Conservation (phyloP, 2,329 filamentous ascomycete genomes). For the Pseudocercospora fijiensis region DNA sequence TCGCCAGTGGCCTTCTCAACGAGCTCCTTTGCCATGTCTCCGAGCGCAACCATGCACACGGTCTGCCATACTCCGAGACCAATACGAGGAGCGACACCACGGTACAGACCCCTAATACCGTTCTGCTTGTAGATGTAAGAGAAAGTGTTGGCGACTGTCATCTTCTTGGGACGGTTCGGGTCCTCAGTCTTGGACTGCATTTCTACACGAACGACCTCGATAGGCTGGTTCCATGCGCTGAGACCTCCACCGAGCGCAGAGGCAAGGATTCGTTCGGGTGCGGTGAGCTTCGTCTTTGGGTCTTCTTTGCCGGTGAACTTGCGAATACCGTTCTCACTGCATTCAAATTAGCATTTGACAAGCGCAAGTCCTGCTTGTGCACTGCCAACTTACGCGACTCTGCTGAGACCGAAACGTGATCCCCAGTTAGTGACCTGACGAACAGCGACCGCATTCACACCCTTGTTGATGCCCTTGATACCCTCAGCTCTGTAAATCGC, state of each 20-base stretch:
- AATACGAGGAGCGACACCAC: constrained; percentile 90
- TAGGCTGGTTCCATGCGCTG: constrained; percentile 98
- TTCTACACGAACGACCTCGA: constrained; percentile 98
- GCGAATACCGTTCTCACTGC: constrained; percentile 76
- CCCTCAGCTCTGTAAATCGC: constrained; percentile 94
- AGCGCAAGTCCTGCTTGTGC: background rate
- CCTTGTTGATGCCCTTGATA: constrained; percentile 94
- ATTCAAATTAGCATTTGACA: constrained; percentile 16
- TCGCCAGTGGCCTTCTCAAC: constrained; percentile 66
- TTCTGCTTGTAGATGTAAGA: constrained; percentile 88
- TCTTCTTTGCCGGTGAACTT: constrained; percentile 74
- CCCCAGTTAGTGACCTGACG: constrained; percentile 99
- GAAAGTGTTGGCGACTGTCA: constrained; percentile 83
- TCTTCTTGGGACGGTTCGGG: constrained; percentile 97
- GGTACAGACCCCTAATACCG: constrained; percentile 88
- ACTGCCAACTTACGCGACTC: constrained; percentile 60
- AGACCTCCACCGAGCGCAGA: constrained; percentile 87
- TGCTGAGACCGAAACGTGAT: constrained; percentile 87
- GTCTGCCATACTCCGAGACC: constrained; percentile 98
- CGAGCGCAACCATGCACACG: constrained; percentile 98
- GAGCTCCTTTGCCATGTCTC: constrained; percentile 72
- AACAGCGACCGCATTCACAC: constrained; percentile 97
- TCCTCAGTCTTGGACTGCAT: constrained; percentile 99
- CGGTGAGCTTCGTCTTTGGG: constrained; percentile 67
- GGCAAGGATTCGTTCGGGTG: constrained; percentile 84